Conservation (phyloP, 345 rosid genomes). For the Populus euphratica region DNA sequence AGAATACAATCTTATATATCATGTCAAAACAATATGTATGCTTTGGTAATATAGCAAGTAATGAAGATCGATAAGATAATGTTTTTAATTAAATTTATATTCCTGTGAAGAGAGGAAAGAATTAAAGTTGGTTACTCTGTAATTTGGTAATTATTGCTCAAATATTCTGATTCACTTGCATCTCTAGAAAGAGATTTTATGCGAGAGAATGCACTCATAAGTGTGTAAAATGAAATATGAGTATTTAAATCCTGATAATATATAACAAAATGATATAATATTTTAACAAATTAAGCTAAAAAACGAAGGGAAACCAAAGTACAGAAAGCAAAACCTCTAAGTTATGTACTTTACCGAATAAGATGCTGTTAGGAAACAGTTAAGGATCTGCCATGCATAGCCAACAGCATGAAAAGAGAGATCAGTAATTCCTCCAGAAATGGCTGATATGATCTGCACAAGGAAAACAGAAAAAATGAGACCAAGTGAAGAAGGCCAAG, state of each 20-base stretch:
- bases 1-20: neutral
- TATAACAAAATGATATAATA: neutral
- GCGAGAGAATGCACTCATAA: neutral
- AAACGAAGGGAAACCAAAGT: neutral
- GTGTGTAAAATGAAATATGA: neutral
- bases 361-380: slow-evolving; percentile 90
- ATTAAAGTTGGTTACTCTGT: neutral
- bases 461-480: slow-evolving; percentile 6
- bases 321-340: slow-evolving; percentile 4
- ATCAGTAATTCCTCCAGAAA: slow-evolving; percentile 96
- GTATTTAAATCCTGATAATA: neutral
- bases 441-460: slow-evolving; percentile 82
- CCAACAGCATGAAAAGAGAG: slow-evolving; percentile 85
- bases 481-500: neutral
- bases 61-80: neutral
- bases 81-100: neutral
- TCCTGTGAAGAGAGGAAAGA: neutral
- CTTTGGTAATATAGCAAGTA: neutral
- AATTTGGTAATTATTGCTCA: neutral
- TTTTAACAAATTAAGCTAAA: neutral
- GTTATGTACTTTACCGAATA: slow-evolving; percentile 69
- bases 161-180: neutral
- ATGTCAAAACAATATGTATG: neutral
- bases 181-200: neutral
- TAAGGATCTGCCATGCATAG: slow-evolving; percentile 86